These are phyloP conservation scores for Verticillium klebahnii DNA, from an alignment of 2,329 filamentous ascomycete genomes.

Conservation along the genomic window DNA sequence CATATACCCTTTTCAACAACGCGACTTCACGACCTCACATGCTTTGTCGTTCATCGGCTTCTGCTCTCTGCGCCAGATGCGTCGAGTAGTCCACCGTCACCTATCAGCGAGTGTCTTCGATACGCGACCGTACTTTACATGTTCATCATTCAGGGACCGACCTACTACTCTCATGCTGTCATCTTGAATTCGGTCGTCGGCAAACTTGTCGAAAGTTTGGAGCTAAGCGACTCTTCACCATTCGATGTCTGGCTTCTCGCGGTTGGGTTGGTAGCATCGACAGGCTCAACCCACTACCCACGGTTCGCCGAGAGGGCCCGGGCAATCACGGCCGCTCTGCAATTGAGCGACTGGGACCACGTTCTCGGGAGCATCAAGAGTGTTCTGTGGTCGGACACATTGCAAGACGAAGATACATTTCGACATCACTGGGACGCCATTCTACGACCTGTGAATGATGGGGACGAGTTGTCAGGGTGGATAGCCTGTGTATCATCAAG, in stretches of 20 bases:
- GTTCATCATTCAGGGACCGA: slow-evolving; percentile 48
- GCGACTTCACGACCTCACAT: slow-evolving; percentile 49
- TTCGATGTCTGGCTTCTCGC: slow-evolving; percentile 37
- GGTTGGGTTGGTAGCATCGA: slow-evolving; percentile 32
- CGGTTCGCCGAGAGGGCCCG: slow-evolving; percentile 24
- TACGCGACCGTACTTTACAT: slow-evolving; percentile 44
- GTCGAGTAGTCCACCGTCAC: slow-evolving; percentile 5
- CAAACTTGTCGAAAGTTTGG: slow-evolving; percentile 26
- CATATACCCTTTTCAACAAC: slow-evolving; percentile 27
- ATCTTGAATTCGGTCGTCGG: slow-evolving; percentile 29
- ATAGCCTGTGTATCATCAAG: neutral
- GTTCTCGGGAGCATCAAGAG: slow-evolving; percentile 12
- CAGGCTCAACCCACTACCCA: slow-evolving; percentile 17
- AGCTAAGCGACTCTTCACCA: slow-evolving; percentile 6
- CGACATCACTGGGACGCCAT: slow-evolving; percentile 20
- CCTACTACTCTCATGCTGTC: slow-evolving; percentile 48
- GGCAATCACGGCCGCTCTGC: neutral
- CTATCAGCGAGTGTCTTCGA: slow-evolving; percentile 38
- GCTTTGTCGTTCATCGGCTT: slow-evolving; percentile 48
- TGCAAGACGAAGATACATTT: slow-evolving; percentile 15
- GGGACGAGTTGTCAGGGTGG: neutral
- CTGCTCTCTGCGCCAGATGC: slow-evolving; percentile 16
- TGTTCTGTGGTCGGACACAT: slow-evolving; percentile 24
- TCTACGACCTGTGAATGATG: neutral
- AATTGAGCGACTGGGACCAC: slow-evolving; percentile 6